Evolutionary conservation across 305 asterid species (phyloP).

Genomic region (Fraxinus floribunda): DNA sequence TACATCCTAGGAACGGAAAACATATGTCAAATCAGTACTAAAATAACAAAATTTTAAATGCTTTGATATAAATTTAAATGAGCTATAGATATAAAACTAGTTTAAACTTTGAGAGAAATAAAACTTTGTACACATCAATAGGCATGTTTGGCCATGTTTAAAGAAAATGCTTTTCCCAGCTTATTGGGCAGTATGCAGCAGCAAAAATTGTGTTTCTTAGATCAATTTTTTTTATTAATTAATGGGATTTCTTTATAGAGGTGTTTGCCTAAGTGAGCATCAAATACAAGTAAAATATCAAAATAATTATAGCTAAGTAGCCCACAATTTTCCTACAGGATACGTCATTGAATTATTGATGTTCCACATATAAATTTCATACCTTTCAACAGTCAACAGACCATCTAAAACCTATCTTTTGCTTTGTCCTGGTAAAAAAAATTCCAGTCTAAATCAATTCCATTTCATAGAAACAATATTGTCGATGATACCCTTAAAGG

Average conservation of each 20-base stretch:
- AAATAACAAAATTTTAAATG: neutral
- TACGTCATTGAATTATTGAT: neutral
- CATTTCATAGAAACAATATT: neutral
- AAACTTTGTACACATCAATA: neutral
- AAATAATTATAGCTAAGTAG: neutral
- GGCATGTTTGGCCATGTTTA: neutral
- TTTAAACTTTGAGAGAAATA: neutral
- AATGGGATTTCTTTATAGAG: neutral
- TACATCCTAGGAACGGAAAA: slow-evolving; percentile 24
- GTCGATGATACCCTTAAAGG: neutral
- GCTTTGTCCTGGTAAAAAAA: no score
- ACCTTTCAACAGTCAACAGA: neutral
- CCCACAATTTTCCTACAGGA: neutral
- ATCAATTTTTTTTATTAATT: neutral
- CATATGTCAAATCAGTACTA: neutral
- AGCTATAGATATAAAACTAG: neutral
- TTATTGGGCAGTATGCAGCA: neutral
- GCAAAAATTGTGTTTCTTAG: neutral
- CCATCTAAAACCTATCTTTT: neutral
- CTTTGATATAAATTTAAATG: neutral
- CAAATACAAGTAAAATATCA: neutral
- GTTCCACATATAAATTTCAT: neutral
- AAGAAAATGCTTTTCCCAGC: neutral
- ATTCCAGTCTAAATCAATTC: neutral
- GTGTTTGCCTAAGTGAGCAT: neutral